A percentile compares a stretch with the other conserved stretches of the same genome.
Conservation (phyloP, 768 basidiomycete species). For the Leccinum barrowsii region DNA sequence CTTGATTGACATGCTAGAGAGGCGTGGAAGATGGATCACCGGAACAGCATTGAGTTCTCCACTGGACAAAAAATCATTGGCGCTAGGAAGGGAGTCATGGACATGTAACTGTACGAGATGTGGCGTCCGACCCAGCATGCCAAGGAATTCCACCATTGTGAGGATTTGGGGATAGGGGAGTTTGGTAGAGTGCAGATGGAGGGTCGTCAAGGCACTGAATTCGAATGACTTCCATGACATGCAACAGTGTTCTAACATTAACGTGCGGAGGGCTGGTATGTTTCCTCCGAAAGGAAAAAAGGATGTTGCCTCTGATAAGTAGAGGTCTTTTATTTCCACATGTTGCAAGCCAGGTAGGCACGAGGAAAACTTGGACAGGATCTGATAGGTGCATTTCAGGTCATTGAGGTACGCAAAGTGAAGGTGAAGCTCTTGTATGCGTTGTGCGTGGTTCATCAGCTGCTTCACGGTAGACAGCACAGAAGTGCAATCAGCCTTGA, state of each 20-base stretch:
- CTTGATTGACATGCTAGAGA: not conserved
- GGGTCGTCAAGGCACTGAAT: slow-evolving; percentile 30
- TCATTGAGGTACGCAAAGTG: not conserved
- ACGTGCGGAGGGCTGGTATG: not conserved
- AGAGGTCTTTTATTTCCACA: not conserved
- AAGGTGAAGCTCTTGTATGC: not conserved
- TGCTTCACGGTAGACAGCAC: not conserved
- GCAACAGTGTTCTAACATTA: not conserved
- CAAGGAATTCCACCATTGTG: slow-evolving; percentile 25
- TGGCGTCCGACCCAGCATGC: slow-evolving; percentile 33
- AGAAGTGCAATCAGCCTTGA: too few relatives aligned
- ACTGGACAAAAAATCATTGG: not conserved
- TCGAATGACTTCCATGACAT: not conserved
- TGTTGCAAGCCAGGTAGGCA: not conserved
- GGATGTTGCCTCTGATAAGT: too few relatives aligned
- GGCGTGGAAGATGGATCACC: not conserved
- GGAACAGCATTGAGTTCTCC: not conserved
- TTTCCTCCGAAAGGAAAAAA: not conserved
- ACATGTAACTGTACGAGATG: slow-evolving; percentile 32
- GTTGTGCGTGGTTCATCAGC: not conserved
- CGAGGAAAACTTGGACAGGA: not conserved
- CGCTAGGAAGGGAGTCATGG: slow-evolving; percentile 28
- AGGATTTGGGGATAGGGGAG: slow-evolving; percentile 23
- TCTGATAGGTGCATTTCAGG: not conserved
- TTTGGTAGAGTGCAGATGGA: slow-evolving; percentile 31